Conservation (phyloP, 495 filamentous ascomycete genomes). For the Penicillium coprophilum region DNA sequence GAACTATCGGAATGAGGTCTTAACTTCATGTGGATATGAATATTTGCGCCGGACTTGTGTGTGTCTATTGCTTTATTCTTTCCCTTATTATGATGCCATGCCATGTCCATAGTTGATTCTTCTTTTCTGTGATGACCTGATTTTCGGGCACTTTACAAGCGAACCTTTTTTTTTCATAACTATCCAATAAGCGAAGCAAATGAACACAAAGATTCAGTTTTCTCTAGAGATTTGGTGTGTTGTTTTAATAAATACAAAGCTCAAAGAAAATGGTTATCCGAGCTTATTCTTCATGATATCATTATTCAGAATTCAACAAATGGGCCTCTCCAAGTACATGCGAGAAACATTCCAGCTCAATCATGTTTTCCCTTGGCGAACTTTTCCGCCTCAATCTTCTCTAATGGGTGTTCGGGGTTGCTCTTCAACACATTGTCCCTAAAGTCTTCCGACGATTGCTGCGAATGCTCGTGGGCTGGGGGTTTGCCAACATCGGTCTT, state of each 20-base stretch:
- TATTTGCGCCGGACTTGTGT: not conserved
- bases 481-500: slow-evolving; percentile 49
- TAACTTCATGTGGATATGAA: slow-evolving; percentile 5
- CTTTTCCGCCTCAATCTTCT: slow-evolving; percentile 67
- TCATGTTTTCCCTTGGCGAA: slow-evolving; percentile 45
- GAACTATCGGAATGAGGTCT: slow-evolving; percentile 3
- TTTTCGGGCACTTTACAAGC: not conserved
- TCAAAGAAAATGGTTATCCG: not conserved
- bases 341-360: slow-evolving; percentile 2
- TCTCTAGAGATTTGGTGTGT: not conserved
- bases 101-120: slow-evolving; percentile 7
- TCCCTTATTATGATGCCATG: slow-evolving; percentile 6
- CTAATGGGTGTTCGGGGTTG: slow-evolving; percentile 72
- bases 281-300: slow-evolving; percentile 10
- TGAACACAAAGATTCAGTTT: not conserved
- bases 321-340: not conserved
- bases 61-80: slow-evolving; percentile 5
- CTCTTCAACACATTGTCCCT: slow-evolving; percentile 39
- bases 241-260: not conserved
- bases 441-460: slow-evolving; percentile 38
- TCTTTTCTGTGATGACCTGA: slow-evolving; percentile 1
- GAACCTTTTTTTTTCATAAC: slow-evolving; percentile 1
- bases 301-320: slow-evolving; percentile 1
- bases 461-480: slow-evolving; percentile 34
- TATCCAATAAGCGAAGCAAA: not conserved